Evolutionary conservation across 441 rosid genomes (phyloP).

Genomic region (Aleurites moluccanus): DNA sequence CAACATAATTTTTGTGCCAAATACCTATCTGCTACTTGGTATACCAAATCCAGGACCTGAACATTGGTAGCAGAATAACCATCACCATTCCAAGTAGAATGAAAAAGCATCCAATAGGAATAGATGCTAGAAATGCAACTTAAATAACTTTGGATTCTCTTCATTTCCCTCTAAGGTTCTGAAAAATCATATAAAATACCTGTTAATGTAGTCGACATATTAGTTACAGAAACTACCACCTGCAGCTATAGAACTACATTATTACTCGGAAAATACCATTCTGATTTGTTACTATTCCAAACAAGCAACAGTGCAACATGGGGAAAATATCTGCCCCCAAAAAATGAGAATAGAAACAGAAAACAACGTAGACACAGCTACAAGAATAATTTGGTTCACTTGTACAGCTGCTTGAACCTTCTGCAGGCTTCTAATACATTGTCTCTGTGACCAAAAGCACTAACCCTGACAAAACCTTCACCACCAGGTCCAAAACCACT

Average conservation of each 20-base stretch:
- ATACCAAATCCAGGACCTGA: too few relatives aligned
- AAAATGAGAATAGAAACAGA: constrained; percentile 1
- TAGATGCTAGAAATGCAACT: background rate
- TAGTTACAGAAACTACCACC: background rate
- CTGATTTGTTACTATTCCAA: background rate
- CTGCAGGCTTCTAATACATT: constrained; percentile 91
- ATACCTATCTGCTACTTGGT: too few relatives aligned
- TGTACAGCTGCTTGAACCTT: constrained; percentile 92
- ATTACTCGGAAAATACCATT: background rate
- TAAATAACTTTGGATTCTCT: too few relatives aligned
- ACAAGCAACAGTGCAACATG: background rate
- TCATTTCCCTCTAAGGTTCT: too few relatives aligned
- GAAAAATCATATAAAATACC: too few relatives aligned
- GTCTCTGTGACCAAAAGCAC: constrained; percentile 93
- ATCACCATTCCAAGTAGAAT: too few relatives aligned
- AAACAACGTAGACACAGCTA: constrained; percentile 1
- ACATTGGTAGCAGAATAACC: too few relatives aligned
- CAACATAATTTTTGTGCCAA: too few relatives aligned
- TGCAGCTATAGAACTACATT: background rate
- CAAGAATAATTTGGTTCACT: constrained; percentile 36
- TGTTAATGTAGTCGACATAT: too few relatives aligned
- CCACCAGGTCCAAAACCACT: constrained; percentile 98
- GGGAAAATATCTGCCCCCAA: background rate
- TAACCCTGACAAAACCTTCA: constrained; percentile 89
- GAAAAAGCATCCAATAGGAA: too few relatives aligned